These are phyloP conservation scores for Hypomyces rosellus DNA, from an alignment of 2,329 filamentous ascomycete species.

Conservation along the genomic window DNA sequence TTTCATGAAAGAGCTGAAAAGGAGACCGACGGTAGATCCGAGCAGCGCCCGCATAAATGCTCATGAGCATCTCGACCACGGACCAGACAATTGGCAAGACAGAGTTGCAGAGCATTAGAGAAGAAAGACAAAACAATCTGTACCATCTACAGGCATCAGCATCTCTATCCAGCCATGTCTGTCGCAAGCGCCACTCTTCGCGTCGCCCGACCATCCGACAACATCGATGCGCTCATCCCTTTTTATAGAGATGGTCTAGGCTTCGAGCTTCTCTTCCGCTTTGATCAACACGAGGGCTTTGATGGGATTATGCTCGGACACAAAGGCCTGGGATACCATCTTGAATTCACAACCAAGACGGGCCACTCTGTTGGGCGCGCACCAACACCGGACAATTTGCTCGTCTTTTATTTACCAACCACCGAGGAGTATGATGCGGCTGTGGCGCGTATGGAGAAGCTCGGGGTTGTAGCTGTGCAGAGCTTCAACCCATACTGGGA, in stretches of 20 bases:
- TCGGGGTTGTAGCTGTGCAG: slow-evolving; percentile 28
- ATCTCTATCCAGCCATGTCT: slow-evolving; percentile 8
- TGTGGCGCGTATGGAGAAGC: slow-evolving; percentile 27
- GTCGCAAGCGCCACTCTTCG: slow-evolving; percentile 27
- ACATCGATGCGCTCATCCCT: slow-evolving; percentile 30
- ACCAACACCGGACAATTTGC: slow-evolving; percentile 37
- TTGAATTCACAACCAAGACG: slow-evolving; percentile 34
- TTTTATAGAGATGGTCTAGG: slow-evolving; percentile 38
- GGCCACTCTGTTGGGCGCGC: slow-evolving; percentile 29
- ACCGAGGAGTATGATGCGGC: slow-evolving; percentile 21
- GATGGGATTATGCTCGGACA: slow-evolving; percentile 38
- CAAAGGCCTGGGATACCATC: slow-evolving; percentile 31
- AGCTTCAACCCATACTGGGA: slow-evolving; percentile 42
- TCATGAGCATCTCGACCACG: too few species aligned
- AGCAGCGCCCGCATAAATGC: too few species aligned
- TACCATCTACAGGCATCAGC: too few species aligned
- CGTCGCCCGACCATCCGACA: slow-evolving; percentile 35
- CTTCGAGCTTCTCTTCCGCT: slow-evolving; percentile 29
- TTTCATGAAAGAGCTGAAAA: too few species aligned
- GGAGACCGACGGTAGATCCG: too few species aligned
- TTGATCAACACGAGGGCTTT: slow-evolving; percentile 32
- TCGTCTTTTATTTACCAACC: slow-evolving; percentile 37
- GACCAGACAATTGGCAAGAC: too few species aligned
- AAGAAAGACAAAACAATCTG: too few species aligned
- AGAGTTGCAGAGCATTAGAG: too few species aligned